Base-by-base conservation (phyloP, 768 basidiomycete genomes). In the Amylocystis lapponica region DNA sequence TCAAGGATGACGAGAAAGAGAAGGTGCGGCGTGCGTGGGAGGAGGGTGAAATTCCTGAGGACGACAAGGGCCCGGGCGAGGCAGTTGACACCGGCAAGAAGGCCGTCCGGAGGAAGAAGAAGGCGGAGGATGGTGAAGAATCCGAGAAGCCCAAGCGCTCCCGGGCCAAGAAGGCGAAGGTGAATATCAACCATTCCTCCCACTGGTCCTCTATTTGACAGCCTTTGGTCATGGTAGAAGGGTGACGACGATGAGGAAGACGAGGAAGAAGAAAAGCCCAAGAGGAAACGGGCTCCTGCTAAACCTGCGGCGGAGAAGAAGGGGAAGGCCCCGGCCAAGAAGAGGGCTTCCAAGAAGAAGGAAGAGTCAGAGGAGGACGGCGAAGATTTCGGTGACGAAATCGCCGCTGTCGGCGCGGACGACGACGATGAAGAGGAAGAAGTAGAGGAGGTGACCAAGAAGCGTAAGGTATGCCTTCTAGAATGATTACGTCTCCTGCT, bases 401-500 rank as follows among this genome's bases (percentile, higher is more conserved):
- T 68, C 56, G 70, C 56, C 46, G 72, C 62, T 1, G 63, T 69
- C 20, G 61, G 62, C 27, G 70, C 53, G 6, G 71, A 66, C 13
- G 73, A 70, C 10, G 75, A 72, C 5, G 72, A 54, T 8, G 58
- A 71, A 1, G 74, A 71, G 12, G 74, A 76, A 10, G 64, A 63
- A 6, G 47, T 39, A 6, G 68, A 66, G 8, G 59, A 59, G 51
- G 61, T 59, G 16, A 43, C 44, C 54, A 85, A 80, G 69, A 89
- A 88, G 66, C 80, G 83, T 65, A 84, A 86, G 79, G 84, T 80
- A 53, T 17, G 65, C 50, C 14, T 6, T 2, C 33, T 4, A n/a
- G n/a, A n/a, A n/a, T n/a, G n/a, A n/a, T 8, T 36, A 29, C 26
- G 17, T 33, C 34, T 11, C 3, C n/a, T n/a, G 30, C 14, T 23